phyloP scores from a whole-genome alignment of 2,329 filamentous ascomycete genomes.

The Coniochaeta sp. region DNA sequence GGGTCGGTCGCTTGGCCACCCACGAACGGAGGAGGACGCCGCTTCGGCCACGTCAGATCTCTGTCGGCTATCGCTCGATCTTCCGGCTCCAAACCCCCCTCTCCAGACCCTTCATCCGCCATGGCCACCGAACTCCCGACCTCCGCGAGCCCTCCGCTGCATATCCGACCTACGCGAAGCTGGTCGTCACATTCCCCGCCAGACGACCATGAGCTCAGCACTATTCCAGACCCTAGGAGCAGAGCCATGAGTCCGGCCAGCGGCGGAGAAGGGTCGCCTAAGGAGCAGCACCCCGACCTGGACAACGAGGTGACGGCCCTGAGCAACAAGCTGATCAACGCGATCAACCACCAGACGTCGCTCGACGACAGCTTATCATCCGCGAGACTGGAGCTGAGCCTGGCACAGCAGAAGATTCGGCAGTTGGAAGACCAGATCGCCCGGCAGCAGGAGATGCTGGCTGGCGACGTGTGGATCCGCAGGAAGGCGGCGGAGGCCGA shows the following conservation, averaged over 20 bases:
- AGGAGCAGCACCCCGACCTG: conserved; percentile 45
- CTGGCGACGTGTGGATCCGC: conserved; percentile 68
- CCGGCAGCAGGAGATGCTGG: conserved; percentile 64
- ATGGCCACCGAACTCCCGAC: conserved; percentile 11
- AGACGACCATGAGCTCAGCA: conserved; percentile 58
- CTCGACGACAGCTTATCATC: conserved; percentile 83
- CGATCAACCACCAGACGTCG: conserved; percentile 91
- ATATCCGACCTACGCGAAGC: conserved; percentile 9
- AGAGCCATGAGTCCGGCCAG: conserved; percentile 39
- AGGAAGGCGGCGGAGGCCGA: conserved; percentile 69
- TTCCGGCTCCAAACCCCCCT: conserved; percentile 30
- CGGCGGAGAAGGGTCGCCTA: conserved; percentile 22
- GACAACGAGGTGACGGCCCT: conserved; percentile 76
- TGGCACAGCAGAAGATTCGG: conserved; percentile 58
- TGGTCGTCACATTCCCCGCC: conserved; percentile 26
- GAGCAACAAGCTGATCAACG: conserved; percentile 92
- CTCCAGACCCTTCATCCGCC: conserved; percentile 5
- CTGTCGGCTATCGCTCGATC: conserved; percentile 44
- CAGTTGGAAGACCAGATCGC: conserved; percentile 60
- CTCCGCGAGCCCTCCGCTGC: conserved; percentile 4
- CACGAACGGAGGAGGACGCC: conserved; percentile 12
- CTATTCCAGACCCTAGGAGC: conserved; percentile 57
- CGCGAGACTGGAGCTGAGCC: conserved; percentile 76
- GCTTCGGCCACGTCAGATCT: conserved; percentile 40
- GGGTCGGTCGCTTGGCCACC: conserved; percentile 17